A percentile compares a stretch with the other conserved stretches of the same genome.
phyloP scores from a whole-genome alignment of 768 basidiomycete genomes.

The Xanthoconium purpureum region DNA sequence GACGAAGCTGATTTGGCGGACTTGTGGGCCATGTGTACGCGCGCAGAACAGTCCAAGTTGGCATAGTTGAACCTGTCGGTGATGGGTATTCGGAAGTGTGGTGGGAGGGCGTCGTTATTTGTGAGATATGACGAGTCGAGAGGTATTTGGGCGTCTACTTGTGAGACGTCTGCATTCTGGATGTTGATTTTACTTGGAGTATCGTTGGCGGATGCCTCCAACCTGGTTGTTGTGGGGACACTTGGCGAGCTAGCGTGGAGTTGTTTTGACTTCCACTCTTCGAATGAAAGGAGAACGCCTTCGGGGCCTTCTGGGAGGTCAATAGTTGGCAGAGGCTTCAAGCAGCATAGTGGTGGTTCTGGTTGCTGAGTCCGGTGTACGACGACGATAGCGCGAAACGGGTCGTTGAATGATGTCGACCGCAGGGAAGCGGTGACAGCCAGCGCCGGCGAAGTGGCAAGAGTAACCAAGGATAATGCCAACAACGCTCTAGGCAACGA shows the following conservation, averaged over 20 bases:
- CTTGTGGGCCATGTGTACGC: slow-evolving; percentile 80
- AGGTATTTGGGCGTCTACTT: slow-evolving; percentile 9
- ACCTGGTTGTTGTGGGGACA: slow-evolving; percentile 16
- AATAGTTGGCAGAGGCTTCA: slow-evolving; percentile 45
- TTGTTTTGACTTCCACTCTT: slow-evolving; percentile 84
- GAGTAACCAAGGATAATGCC: slow-evolving; percentile 34
- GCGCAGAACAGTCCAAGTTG: slow-evolving; percentile 86
- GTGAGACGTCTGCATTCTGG: slow-evolving; percentile 2
- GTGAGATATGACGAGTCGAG: slow-evolving; percentile 13
- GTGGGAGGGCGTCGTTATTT: slow-evolving; percentile 37
- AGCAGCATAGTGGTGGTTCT: slow-evolving; percentile 64
- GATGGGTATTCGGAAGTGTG: slow-evolving; percentile 70
- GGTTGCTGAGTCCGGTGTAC: slow-evolving; percentile 43
- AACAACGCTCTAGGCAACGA: slow-evolving; percentile 19
- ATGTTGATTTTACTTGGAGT: neutral
- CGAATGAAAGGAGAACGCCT: slow-evolving; percentile 72
- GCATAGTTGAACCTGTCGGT: slow-evolving; percentile 95
- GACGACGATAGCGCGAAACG: slow-evolving; percentile 54
- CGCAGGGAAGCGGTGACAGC: slow-evolving; percentile 27
- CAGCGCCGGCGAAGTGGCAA: slow-evolving; percentile 34
- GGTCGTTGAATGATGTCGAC: slow-evolving; percentile 49
- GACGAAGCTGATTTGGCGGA: slow-evolving; percentile 78
- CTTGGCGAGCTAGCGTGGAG: slow-evolving; percentile 36
- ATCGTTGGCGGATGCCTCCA: slow-evolving; percentile 5
- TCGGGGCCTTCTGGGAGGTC: slow-evolving; percentile 47